Base-by-base conservation (phyloP, 1,284 basidiomycete genomes). In the Trametes hirsuta region DNA sequence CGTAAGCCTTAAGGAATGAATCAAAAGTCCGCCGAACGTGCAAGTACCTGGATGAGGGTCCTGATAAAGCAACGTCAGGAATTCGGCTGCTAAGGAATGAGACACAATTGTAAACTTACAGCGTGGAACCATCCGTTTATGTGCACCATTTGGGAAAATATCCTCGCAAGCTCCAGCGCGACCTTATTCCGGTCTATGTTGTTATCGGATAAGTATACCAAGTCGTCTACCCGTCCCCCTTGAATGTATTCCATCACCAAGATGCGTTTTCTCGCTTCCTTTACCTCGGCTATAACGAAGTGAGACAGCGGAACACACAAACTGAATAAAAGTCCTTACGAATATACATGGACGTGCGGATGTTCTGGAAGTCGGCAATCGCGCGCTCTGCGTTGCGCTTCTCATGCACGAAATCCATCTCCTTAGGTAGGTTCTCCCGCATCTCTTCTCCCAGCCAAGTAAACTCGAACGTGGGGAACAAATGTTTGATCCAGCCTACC, bases 141-240 rank as follows among this genome's bases (percentile, higher is more conserved):
- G 71, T 98, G 98, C 21, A 99, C 94, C 97, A 99, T 99, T 71
- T 89, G 90, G 49, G 88, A 91, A 71, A 98, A 98, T 71, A 97
- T 94, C 62, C 89, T 79, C 5, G 90, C 85, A n/a, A 97, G 79
- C 75, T 98, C 95, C 63, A 97, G 79, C 2, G 94, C 90, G 44
- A 98, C 95, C 71, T 91, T 90, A 71, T 98, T 99, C 55, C 97
- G 84, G 75, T 99, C 95, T 68, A 99, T 98, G 54, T 87, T 81
- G 66, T 95, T 84, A 46, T 87, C 77, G 37, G 91, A 88, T 8
- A 99, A 82, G 73, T 94, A 99, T 53, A 82, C 81, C 55, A 98
- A 76, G 74, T 98, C 91, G 72, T 99, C 97, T 3, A 97, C 90
- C 14, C 97, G 84, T 2, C 88, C 90, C 18, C 97, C 97, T 68